Percentiles rank a stretch among this genome's conserved stretches.
phyloP scores from a whole-genome alignment of 768 basidiomycete genomes.

The Cystofilobasidium bisporidii region DNA sequence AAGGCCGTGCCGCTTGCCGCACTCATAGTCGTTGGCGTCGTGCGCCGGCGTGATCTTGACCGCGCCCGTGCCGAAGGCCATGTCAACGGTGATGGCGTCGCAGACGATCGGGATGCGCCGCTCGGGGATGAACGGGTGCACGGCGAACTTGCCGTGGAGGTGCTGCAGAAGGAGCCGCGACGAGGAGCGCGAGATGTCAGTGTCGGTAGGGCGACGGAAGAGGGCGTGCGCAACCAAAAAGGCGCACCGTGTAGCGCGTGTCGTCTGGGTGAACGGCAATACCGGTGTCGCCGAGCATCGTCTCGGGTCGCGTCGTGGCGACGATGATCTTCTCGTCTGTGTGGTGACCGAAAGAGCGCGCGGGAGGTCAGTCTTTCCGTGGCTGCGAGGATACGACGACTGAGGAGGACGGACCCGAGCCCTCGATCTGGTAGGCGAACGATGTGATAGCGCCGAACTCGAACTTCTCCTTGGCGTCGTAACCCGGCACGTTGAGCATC shows the following conservation, averaged over 20 bases:
- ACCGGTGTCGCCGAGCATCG: conserved; percentile 95
- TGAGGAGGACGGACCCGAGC: conserved; percentile 51
- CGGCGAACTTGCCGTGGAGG: conserved; percentile 82
- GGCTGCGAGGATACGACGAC: background rate
- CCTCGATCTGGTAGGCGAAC: conserved; percentile 88
- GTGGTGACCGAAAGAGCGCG: background rate
- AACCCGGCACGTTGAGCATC: conserved; percentile 80
- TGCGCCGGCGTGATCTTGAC: conserved; percentile 99
- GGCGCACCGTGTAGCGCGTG: conserved; percentile 55
- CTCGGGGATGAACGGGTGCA: conserved; percentile 72
- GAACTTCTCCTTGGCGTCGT: conserved; percentile 87
- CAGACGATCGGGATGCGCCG: conserved; percentile 79
- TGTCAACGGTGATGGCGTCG: conserved; percentile 77
- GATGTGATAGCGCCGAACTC: conserved; percentile 94
- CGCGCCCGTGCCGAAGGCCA: conserved; percentile 93
- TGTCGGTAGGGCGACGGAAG: too few relatives aligned
- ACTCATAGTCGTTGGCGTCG: conserved; percentile 93
- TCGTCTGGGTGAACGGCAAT: conserved; percentile 95
- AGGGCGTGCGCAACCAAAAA: background rate
- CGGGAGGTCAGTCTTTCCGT: too few relatives aligned
- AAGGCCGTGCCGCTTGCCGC: conserved; percentile 74
- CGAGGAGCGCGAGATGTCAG: too few relatives aligned
- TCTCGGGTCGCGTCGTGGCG: conserved; percentile 95
- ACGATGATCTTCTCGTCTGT: conserved; percentile 81
- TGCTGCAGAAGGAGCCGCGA: conserved; percentile 46